Evolutionary conservation across 129 eudicot species (phyloP).

Genomic region (Calendula officinalis): DNA sequence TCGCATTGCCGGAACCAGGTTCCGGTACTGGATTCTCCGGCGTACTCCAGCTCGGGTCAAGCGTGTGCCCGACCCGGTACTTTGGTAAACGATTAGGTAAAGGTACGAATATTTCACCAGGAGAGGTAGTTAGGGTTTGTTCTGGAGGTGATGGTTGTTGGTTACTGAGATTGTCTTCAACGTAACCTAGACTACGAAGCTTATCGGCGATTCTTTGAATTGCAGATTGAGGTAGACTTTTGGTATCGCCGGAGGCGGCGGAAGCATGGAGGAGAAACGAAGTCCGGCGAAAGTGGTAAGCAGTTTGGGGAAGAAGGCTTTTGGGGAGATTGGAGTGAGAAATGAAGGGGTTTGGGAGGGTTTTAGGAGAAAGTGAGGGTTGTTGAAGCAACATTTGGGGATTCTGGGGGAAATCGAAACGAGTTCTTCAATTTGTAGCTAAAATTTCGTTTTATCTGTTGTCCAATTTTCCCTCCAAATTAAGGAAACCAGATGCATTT

Average conservation of each 20-base stretch:
- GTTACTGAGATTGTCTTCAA: conserved; percentile 28
- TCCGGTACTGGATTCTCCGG: conserved; percentile 85
- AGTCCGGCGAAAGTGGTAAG: conserved; percentile 33
- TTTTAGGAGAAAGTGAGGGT: conserved; percentile 33
- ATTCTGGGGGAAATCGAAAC: background rate
- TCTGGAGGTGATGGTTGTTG: background rate
- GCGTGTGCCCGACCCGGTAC: conserved; percentile 83
- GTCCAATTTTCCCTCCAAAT: conserved; percentile 9
- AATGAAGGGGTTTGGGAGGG: conserved; percentile 39
- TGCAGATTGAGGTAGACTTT: conserved; percentile 64
- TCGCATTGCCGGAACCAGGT: conserved; percentile 71
- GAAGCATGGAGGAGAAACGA: conserved; percentile 24
- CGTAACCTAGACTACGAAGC: conserved; percentile 83
- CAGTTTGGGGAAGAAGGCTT: conserved; percentile 21
- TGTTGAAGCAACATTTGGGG: conserved; percentile 46
- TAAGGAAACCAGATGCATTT: background rate
- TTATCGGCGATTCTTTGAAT: conserved; percentile 84
- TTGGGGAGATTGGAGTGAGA: conserved; percentile 23
- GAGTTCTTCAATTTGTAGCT: background rate
- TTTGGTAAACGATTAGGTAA: conserved; percentile 60
- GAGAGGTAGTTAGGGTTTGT: conserved; percentile 29
- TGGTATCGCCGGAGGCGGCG: conserved; percentile 37
- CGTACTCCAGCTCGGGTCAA: conserved; percentile 93
- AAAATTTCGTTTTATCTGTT: background rate
- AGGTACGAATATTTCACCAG: conserved; percentile 85